A percentile compares a stretch with the other conserved stretches of the same genome.
These are phyloP conservation scores for Arachnopeziza araneosa DNA, from an alignment of 2,329 filamentous ascomycete species.

Conservation along the genomic window DNA sequence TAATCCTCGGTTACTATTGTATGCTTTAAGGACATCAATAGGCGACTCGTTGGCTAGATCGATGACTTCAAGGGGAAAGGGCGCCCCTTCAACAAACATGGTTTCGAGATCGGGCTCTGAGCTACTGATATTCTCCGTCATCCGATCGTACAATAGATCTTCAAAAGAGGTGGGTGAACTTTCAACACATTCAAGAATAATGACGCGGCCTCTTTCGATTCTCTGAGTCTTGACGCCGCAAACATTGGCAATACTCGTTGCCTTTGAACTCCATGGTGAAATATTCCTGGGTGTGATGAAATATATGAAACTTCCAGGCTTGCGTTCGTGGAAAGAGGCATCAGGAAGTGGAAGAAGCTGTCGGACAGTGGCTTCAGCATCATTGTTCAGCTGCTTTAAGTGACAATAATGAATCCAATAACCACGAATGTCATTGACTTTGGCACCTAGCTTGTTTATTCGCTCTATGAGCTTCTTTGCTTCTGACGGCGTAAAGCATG, in stretches of 20 bases:
- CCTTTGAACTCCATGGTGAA: slow-evolving; percentile 96
- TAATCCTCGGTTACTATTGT: slow-evolving; percentile 79
- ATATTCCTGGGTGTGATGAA: slow-evolving; percentile 80
- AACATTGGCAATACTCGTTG: slow-evolving; percentile 87
- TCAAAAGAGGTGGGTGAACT: slow-evolving; percentile 23
- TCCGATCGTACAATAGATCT: slow-evolving; percentile 81
- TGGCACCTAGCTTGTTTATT: slow-evolving; percentile 16
- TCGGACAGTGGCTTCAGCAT: slow-evolving; percentile 3
- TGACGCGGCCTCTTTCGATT: slow-evolving; percentile 79
- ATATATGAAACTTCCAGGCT: slow-evolving; percentile 19
- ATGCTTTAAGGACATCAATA: slow-evolving; percentile 67
- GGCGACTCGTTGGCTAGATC: slow-evolving; percentile 66
- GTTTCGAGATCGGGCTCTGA: slow-evolving; percentile 61
- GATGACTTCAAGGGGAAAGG: slow-evolving; percentile 64
- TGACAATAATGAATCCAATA: slow-evolving; percentile 29
- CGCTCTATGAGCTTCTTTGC: slow-evolving; percentile 22
- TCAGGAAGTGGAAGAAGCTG: not conserved
- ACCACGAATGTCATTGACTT: slow-evolving; percentile 23
- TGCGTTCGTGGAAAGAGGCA: slow-evolving; percentile 14
- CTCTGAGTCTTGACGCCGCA: slow-evolving; percentile 74
- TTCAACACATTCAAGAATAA: slow-evolving; percentile 58
- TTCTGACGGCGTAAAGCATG: slow-evolving; percentile 27
- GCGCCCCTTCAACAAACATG: slow-evolving; percentile 71
- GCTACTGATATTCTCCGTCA: slow-evolving; percentile 79
- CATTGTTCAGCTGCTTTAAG: slow-evolving; percentile 16